Evolutionary conservation across 139 green algal genomes (phyloP), one percentile per base, ranked within the genome.

Genomic region (Ulvella scutata): DNA sequence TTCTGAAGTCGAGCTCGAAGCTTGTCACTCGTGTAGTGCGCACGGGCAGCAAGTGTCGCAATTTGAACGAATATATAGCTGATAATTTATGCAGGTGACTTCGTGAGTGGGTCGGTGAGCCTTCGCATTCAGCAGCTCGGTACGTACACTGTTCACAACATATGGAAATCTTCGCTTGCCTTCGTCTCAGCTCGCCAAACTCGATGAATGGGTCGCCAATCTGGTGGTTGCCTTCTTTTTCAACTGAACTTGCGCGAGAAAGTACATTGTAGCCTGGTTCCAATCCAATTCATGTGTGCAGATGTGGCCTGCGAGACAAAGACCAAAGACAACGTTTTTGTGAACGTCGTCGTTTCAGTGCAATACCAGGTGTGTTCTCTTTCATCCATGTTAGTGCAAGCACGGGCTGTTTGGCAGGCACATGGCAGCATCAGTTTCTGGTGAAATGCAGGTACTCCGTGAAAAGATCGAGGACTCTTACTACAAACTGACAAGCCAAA

Each of bases 121-220:
- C 72, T 89, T 43, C 82, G 89, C 35, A 79, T 93, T 2, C 87
- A 92, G 75, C 82, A 90, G 77, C 81, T 94, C 9, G n/a, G n/a
- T n/a, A n/a, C n/a, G n/a, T n/a, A n/a, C n/a, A n/a, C n/a, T n/a
- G n/a, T n/a, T n/a, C n/a, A n/a, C n/a, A n/a, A n/a, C n/a, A n/a
- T n/a, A n/a, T n/a, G n/a, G n/a, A n/a, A n/a, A n/a, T n/a, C n/a
- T n/a, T n/a, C n/a, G n/a, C n/a, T n/a, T n/a, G n/a, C n/a, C n/a
- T n/a, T n/a, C n/a, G n/a, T n/a, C n/a, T n/a, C n/a, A n/a, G n/a
- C n/a, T n/a, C n/a, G n/a, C n/a, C n/a, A n/a, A n/a, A n/a, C n/a
- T n/a, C n/a, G n/a, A n/a, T n/a, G n/a, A n/a, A n/a, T n/a, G n/a
- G n/a, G n/a, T n/a, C n/a, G n/a, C n/a, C n/a, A n/a, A n/a, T n/a